Conservation (phyloP, 805 yeast genomes). For the Debaryomyces maramus region DNA sequence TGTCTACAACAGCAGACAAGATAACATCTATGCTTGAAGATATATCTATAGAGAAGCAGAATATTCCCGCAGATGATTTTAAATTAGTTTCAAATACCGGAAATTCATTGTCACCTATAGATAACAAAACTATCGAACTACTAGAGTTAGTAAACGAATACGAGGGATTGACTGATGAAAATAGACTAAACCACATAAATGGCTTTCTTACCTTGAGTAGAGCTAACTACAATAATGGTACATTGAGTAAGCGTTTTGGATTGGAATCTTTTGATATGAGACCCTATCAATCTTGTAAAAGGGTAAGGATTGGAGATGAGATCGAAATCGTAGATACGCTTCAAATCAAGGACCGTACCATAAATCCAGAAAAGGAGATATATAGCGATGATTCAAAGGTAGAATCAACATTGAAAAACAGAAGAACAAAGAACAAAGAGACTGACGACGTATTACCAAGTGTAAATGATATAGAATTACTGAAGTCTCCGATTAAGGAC, state of each 20-base stretch:
- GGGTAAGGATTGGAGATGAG: constrained; percentile 12
- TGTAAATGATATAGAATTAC: constrained; percentile 1
- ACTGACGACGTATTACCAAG: background rate
- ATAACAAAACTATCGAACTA: constrained; percentile 18
- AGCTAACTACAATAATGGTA: constrained; percentile 40
- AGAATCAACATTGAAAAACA: constrained; percentile 7
- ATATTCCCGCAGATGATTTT: constrained; percentile 1
- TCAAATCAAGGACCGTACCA: background rate
- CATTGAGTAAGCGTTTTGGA: constrained; percentile 34
- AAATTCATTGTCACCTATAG: constrained; percentile 8
- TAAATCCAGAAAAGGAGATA: constrained; percentile 1
- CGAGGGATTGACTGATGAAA: constrained; percentile 22
- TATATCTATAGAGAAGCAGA: constrained; percentile 4
- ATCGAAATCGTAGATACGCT: constrained; percentile 12
- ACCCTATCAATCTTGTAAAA: constrained; percentile 25
- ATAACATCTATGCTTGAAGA: constrained; percentile 7
- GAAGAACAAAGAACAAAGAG: constrained; percentile 6
- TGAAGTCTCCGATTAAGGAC: constrained; percentile 15
- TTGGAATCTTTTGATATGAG: constrained; percentile 42
- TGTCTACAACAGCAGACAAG: constrained; percentile 1
- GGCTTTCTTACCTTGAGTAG: constrained; percentile 46
- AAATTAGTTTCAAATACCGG: constrained; percentile 1
- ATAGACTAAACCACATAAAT: constrained; percentile 22
- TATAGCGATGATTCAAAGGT: background rate
- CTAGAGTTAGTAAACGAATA: constrained; percentile 35